Conservation (phyloP, 2,329 filamentous ascomycete genomes). For the Elsinoe batatas region DNA sequence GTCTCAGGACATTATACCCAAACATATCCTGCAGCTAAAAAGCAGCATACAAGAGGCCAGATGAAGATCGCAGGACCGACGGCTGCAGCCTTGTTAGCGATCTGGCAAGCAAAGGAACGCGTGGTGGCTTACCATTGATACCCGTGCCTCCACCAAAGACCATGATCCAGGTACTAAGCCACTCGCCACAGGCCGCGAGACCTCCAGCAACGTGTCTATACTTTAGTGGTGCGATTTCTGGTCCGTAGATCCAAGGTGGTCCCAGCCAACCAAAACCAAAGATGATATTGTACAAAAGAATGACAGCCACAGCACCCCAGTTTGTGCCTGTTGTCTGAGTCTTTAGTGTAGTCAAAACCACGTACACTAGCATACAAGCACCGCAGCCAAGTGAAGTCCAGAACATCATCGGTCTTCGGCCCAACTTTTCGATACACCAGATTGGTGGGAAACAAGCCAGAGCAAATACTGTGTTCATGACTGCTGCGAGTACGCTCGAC, state of each 20-base stretch:
- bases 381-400: slow-evolving; percentile 22
- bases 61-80: slow-evolving; percentile 32
- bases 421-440: slow-evolving; percentile 26
- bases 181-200: slow-evolving; percentile 30
- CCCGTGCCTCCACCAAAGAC: slow-evolving; percentile 29
- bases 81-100: no score
- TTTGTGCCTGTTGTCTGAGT: slow-evolving; percentile 18
- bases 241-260: slow-evolving; percentile 28
- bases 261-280: slow-evolving; percentile 27
- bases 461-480: slow-evolving; percentile 24
- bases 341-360: slow-evolving; percentile 20
- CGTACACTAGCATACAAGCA: slow-evolving; percentile 23
- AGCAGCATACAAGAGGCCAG: slow-evolving; percentile 29
- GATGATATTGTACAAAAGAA: slow-evolving; percentile 23
- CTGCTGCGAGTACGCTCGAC: slow-evolving; percentile 21
- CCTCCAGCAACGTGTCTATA: slow-evolving; percentile 29
- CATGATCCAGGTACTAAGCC: slow-evolving; percentile 29
- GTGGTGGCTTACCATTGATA: slow-evolving; percentile 20
- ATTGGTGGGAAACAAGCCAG: slow-evolving; percentile 22
- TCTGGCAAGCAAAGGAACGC: no score
- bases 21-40: slow-evolving; percentile 21
- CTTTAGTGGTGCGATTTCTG: slow-evolving; percentile 31
- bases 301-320: slow-evolving; percentile 23
- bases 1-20: slow-evolving; percentile 23
- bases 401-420: slow-evolving; percentile 24